Percentiles rank a stretch among this genome's conserved stretches.
Conservation (phyloP, 768 basidiomycete species). For the Lactifluus rugatus region DNA sequence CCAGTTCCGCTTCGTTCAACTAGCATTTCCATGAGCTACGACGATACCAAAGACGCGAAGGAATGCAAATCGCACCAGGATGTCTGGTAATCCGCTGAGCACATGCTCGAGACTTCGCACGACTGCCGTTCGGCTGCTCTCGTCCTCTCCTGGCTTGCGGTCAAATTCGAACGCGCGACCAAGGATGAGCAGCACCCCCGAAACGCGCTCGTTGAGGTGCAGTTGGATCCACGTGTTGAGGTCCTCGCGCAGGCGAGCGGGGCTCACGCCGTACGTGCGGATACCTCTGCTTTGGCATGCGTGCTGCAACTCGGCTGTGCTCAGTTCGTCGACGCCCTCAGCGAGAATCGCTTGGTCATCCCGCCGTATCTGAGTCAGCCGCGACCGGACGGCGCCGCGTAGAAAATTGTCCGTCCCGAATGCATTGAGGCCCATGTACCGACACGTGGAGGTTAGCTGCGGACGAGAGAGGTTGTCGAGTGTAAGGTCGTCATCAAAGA, state of each 20-base stretch:
- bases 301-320: conserved; percentile 83
- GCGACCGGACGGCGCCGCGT: conserved; percentile 78
- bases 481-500: conserved; percentile 96
- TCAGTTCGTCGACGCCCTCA: conserved; percentile 86
- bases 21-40: conserved; percentile 26
- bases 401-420: conserved; percentile 99
- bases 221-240: conserved; percentile 86
- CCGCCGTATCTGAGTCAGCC: conserved; percentile 71
- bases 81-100: conserved; percentile 86
- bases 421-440: conserved; percentile 97
- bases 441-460: conserved; percentile 95
- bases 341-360: conserved; percentile 89
- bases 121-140: conserved; percentile 75
- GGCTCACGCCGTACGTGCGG: conserved; percentile 77
- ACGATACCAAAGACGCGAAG: background rate
- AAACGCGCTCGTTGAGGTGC: conserved; percentile 84
- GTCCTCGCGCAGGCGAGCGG: conserved; percentile 82
- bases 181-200: conserved; percentile 89
- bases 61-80: conserved; percentile 55
- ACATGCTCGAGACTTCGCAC: conserved; percentile 82
- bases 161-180: conserved; percentile 93
- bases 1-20: conserved; percentile 96
- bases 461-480: conserved; percentile 96
- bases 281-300: conserved; percentile 95
- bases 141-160: conserved; percentile 56